phyloP scores from a whole-genome alignment of 2,329 filamentous ascomycete species.

The Byssochlamys sp. region DNA sequence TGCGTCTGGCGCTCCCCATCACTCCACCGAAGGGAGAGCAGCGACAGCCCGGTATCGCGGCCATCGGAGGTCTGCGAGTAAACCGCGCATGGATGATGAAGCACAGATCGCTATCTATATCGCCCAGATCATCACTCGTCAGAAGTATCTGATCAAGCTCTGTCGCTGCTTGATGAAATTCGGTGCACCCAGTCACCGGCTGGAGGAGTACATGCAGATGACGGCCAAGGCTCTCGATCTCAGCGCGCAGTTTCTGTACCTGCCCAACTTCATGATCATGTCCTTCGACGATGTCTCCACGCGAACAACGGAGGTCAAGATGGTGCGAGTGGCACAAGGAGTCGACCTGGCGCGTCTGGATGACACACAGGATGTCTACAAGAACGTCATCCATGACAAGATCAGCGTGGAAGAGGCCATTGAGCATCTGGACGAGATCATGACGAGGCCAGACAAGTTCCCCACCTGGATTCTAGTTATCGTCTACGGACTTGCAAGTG shows the following conservation, averaged over 20 bases:
- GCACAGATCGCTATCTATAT: conserved; percentile 53
- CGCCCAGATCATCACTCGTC: conserved; percentile 62
- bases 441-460: conserved; percentile 48
- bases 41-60: conserved; percentile 4
- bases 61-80: conserved; percentile 14
- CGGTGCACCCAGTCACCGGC: conserved; percentile 78
- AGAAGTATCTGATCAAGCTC: conserved; percentile 73
- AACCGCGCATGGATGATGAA: conserved; percentile 31
- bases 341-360: conserved; percentile 36
- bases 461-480: conserved; percentile 47
- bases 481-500: conserved; percentile 67
- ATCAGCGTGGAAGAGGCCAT: conserved; percentile 38
- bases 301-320: conserved; percentile 38
- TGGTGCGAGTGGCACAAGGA: conserved; percentile 33
- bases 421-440: conserved; percentile 43
- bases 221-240: conserved; percentile 80
- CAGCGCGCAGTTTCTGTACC: conserved; percentile 78
- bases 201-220: conserved; percentile 86
- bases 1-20: conserved; percentile 2
- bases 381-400: conserved; percentile 39
- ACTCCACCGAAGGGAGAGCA: conserved; percentile 6
- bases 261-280: conserved; percentile 88
- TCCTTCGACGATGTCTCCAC: conserved; percentile 58
- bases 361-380: conserved; percentile 40
- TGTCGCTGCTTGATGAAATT: conserved; percentile 82